Evolutionary conservation across 225 moss, liverwort and hornwort genomes (phyloP), one percentile per base, ranked within the genome.

Genomic region (Polytrichum commune): DNA sequence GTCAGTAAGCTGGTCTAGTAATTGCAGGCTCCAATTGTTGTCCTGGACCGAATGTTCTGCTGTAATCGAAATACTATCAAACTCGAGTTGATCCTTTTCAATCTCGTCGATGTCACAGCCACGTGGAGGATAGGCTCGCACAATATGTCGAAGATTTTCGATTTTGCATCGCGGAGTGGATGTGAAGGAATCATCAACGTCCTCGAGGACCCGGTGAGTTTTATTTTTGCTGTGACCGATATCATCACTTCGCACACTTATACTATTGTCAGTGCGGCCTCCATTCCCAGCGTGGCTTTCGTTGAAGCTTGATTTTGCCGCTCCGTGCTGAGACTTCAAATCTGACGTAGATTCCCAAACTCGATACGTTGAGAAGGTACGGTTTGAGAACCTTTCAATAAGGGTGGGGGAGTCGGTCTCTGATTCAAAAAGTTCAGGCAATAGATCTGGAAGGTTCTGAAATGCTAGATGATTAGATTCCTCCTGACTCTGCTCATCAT

Each of bases 401-500:
- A 61, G 65, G 72, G 53, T 20, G 8, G 32, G 55, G 60, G 74
- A n/a, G 33, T 68, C 62, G 1, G 62, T 30, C 55, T 73, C 72
- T 35, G 82, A 83, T 55, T 69, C 71, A 69, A 83, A 83, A 69
- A 86, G 25, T 54, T 72, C 73, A 20, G 86, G 86, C 57, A 86
- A 66, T 62, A 86, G 78, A 78, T 83, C 80, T 54, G 86, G 86
- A 38, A 86, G 86, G 66, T 71, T 86, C 56, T 80, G 65, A 60
- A 86, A 86, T 26, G 2, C 46, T 16, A 46, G 46, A 46, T 46
- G 46, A 13, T 16, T 13, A 46, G 86, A 72, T 68, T 86, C 46
- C 46, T 46, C 46, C 46, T 46, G 13, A 16, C 13, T 46, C 13
- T 16, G 75, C 58, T 75, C 73, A 70, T 83, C 74, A 29, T 61